phyloP scores from a whole-genome alignment of 164 flowering plant genomes.

The Vitis rupestris region DNA sequence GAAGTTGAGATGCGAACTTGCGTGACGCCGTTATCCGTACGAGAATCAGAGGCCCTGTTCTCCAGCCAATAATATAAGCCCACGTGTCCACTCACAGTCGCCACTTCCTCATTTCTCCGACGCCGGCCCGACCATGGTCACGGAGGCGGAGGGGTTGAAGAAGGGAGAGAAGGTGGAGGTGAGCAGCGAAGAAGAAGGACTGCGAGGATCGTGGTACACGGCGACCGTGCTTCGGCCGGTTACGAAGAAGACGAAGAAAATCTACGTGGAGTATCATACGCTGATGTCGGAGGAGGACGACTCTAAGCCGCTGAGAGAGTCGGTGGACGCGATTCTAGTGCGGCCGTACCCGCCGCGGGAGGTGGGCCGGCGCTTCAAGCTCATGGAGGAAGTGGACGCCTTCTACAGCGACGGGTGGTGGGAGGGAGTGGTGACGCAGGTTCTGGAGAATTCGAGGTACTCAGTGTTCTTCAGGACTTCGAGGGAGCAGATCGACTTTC shows the following conservation, averaged over 20 bases:
- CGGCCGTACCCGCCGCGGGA: constrained; percentile 32
- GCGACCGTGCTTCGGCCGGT: constrained; percentile 17
- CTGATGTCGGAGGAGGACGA: constrained; percentile 25
- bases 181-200: constrained; percentile 33
- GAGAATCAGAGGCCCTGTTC: no score
- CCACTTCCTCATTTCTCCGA: no score
- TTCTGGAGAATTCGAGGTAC: constrained; percentile 14
- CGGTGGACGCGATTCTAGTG: constrained; percentile 13
- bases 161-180: constrained; percentile 35
- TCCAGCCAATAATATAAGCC: no score
- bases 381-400: constrained; percentile 32
- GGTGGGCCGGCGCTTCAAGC: constrained; percentile 1
- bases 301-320: constrained; percentile 18
- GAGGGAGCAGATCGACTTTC: constrained; percentile 19
- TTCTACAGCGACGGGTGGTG: constrained; percentile 43
- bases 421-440: constrained; percentile 26
- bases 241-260: constrained; percentile 1
- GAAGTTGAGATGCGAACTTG: no score
- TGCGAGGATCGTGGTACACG: constrained; percentile 30
- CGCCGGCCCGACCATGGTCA: no score
- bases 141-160: constrained; percentile 4
- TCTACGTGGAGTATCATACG: constrained; percentile 26
- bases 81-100: no score
- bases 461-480: constrained; percentile 21
- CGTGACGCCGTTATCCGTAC: no score